Evolutionary conservation across 768 basidiomycete genomes (phyloP).

Genomic region (Kwoniella newhampshirensis): DNA sequence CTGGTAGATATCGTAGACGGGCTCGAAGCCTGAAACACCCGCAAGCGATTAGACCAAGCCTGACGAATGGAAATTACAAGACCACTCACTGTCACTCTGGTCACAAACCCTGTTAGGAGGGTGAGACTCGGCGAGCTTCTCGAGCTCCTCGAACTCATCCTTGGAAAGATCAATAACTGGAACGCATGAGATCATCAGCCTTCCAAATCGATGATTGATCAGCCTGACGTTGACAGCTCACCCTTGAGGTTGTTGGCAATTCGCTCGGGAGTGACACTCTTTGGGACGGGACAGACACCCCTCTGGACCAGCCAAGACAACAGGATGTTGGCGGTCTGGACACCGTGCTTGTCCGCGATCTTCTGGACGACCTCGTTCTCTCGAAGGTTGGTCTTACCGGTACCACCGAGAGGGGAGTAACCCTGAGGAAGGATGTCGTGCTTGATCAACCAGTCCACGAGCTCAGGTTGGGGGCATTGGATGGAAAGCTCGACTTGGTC

Average conservation of each 20-base stretch:
- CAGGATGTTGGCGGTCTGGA: slow-evolving; percentile 74
- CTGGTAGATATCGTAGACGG: slow-evolving; percentile 48
- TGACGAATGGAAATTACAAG: too few species aligned
- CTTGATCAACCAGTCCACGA: slow-evolving; percentile 62
- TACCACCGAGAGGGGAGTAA: slow-evolving; percentile 73
- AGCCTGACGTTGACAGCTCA: slow-evolving; percentile 13
- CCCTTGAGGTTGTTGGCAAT: slow-evolving; percentile 65
- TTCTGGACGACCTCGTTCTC: slow-evolving; percentile 63
- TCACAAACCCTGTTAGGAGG: slow-evolving; percentile 47
- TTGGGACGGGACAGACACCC: slow-evolving; percentile 71
- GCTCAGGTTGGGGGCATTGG: slow-evolving; percentile 72
- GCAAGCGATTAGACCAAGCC: not conserved
- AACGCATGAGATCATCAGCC: slow-evolving; percentile 4
- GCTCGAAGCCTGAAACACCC: slow-evolving; percentile 33
- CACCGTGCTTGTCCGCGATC: slow-evolving; percentile 64
- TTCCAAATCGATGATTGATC: not conserved
- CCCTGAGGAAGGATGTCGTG: slow-evolving; percentile 65
- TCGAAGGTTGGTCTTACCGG: slow-evolving; percentile 59
- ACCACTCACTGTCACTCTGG: slow-evolving; percentile 42
- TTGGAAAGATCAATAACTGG: slow-evolving; percentile 42
- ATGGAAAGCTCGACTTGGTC: slow-evolving; percentile 78
- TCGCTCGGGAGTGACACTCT: slow-evolving; percentile 70
- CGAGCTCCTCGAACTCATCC: slow-evolving; percentile 40
- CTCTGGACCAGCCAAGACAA: slow-evolving; percentile 64
- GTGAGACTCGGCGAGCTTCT: slow-evolving; percentile 36